Evolutionary conservation across 495 filamentous ascomycete species (phyloP), one percentile per base, ranked within the genome.

Genomic region (Hypoxylon lienhwacheense): DNA sequence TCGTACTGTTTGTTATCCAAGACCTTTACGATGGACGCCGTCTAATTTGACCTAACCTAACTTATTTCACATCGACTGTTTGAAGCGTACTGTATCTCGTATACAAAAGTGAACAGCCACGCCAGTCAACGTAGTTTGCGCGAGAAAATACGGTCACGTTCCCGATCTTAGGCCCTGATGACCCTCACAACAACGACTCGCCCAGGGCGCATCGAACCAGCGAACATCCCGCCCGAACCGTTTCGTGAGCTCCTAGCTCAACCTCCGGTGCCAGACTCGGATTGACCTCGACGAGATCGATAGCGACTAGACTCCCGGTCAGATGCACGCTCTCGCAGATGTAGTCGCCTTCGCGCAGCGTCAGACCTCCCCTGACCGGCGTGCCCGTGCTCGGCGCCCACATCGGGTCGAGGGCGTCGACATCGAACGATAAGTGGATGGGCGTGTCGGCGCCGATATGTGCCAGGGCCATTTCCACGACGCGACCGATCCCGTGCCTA

Each of bases 241-340:
- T 98, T 70, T 97, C 91, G 20, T 80, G 78, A 0, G 90, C 91
- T 1, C 89, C 91, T 39, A 83, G 48, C 40, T 80, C 77, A 33
- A 73, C 66, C 19, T 70, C 78, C 11, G 74, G 73, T 58, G 88
- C 91, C 54, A 95, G 72, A 51, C 82, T 87, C 5, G 92, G 92
- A 74, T 99, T 99, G 49, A 99, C 95, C 73, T 99, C 93, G 52
- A 87, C 95, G 66, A 99, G 74, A 69, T 99, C 93, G 74, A 99
- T 83, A 8, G 92, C 91, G 5, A 97, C 78, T 50, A 97, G 69
- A 65, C 85, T 90, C 17, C 95, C 95, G 1, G 91, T 96, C 77
- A 91, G 83, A 66, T 96, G 91, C 22, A 99, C 90, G 61, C 85
- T 89, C 73, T 99, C 93, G 61, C 90, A 95, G 72, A 99, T 99